A percentile compares a stretch with the other conserved stretches of the same genome.
Conservation (phyloP, 306 rosid species). For the Castanea crenata region DNA sequence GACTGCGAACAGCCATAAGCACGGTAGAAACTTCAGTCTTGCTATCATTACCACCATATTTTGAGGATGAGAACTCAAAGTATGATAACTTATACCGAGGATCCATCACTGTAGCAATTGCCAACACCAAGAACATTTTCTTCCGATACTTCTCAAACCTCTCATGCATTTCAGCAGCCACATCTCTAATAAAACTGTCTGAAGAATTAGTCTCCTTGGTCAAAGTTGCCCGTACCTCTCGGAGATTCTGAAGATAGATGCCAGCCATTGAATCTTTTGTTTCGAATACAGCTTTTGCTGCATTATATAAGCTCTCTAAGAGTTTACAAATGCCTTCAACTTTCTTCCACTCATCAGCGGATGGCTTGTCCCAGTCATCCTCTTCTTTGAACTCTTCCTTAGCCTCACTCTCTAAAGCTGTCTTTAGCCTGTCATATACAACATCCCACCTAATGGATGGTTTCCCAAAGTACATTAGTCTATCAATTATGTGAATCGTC, state of each 20-base stretch:
- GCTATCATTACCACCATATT: not conserved
- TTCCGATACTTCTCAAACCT: slow-evolving; percentile 13
- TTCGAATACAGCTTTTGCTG: slow-evolving; percentile 4
- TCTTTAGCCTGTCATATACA: not conserved
- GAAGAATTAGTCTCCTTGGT: not conserved
- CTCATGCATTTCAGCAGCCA: slow-evolving; percentile 1
- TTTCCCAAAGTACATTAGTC: too few relatives aligned
- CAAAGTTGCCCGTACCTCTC: not conserved
- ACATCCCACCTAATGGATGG: slow-evolving; percentile 1
- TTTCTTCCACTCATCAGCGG: slow-evolving; percentile 9
- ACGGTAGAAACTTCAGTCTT: not conserved
- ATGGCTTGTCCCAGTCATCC: not conserved
- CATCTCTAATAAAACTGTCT: not conserved
- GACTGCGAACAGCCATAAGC: not conserved
- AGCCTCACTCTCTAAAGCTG: slow-evolving; percentile 1
- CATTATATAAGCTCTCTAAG: slow-evolving; percentile 7
- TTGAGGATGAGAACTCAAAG: slow-evolving; percentile 1
- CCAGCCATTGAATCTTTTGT: slow-evolving; percentile 4
- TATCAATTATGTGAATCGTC: too few relatives aligned
- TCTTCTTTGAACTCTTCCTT: not conserved
- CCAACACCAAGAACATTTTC: slow-evolving; percentile 15
- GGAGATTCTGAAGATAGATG: slow-evolving; percentile 8
- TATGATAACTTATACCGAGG: slow-evolving; percentile 14
- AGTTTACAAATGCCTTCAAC: slow-evolving; percentile 4
- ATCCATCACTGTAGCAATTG: slow-evolving; percentile 22